phyloP scores from a whole-genome alignment of 1,284 basidiomycete species.

The Trichosporon sp. region DNA sequence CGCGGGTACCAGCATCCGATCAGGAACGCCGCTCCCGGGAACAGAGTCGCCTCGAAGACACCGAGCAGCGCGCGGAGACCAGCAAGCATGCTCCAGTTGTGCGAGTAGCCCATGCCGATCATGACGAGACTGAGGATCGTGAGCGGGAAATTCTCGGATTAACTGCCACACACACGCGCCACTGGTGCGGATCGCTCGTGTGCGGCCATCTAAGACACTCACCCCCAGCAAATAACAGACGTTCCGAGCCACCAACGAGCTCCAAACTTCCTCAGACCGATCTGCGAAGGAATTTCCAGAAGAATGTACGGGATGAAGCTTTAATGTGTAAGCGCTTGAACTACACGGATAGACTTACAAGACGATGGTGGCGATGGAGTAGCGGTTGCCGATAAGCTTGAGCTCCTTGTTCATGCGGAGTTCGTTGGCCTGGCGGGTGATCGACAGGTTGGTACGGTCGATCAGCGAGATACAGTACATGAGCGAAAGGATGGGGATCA shows the following conservation, averaged over 20 bases:
- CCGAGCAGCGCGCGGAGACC: constrained; percentile 35
- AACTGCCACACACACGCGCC: too few species aligned
- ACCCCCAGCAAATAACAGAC: constrained; percentile 40
- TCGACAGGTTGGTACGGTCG: constrained; percentile 24
- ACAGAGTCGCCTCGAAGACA: constrained; percentile 40
- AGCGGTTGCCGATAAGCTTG: constrained; percentile 37
- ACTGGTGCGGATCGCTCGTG: too few species aligned
- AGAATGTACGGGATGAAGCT: not conserved
- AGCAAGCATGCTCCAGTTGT: constrained; percentile 32
- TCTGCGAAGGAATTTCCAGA: constrained; percentile 8
- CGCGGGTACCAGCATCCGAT: constrained; percentile 50
- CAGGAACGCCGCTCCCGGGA: constrained; percentile 46
- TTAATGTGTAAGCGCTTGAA: constrained; percentile 10
- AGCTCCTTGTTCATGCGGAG: constrained; percentile 26
- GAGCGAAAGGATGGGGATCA: constrained; percentile 11
- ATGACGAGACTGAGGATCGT: constrained; percentile 37
- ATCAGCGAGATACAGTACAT: constrained; percentile 14
- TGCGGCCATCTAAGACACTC: not conserved
- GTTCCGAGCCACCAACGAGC: constrained; percentile 23
- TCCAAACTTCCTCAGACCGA: constrained; percentile 16
- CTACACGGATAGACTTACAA: constrained; percentile 19
- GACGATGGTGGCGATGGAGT: constrained; percentile 40
- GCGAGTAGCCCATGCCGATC: constrained; percentile 40
- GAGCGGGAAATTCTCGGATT: not conserved
- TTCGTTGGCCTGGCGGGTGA: constrained; percentile 13